Evolutionary conservation across 805 yeast species (phyloP).

Genomic region (Saturnispora sekii): DNA sequence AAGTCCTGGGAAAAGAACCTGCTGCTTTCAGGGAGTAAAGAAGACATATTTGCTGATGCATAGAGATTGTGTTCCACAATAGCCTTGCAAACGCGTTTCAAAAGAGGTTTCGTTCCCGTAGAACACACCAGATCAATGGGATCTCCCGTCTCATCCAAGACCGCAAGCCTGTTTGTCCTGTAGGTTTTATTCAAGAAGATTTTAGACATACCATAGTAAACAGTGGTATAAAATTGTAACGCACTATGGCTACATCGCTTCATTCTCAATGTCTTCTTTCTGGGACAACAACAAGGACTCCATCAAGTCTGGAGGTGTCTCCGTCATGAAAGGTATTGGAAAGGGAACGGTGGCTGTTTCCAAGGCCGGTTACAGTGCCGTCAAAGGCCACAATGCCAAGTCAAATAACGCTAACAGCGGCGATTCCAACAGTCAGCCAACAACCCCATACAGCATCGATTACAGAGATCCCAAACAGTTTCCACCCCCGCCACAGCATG

Average conservation of each 20-base stretch:
- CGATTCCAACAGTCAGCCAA: not conserved
- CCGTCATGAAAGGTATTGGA: slow-evolving; percentile 43
- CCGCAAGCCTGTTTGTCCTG: slow-evolving; percentile 6
- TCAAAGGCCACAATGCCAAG: slow-evolving; percentile 31
- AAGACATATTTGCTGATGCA: not conserved
- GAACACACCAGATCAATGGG: slow-evolving; percentile 20
- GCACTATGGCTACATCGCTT: too few relatives aligned
- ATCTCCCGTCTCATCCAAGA: slow-evolving; percentile 14
- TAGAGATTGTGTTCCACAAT: slow-evolving; percentile 17
- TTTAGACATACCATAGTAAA: slow-evolving; percentile 19
- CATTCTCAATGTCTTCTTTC: slow-evolving; percentile 26
- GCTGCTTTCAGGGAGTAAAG: slow-evolving; percentile 18
- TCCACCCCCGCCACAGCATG: slow-evolving; percentile 17
- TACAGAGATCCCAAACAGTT: slow-evolving; percentile 16
- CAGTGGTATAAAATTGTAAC: too few relatives aligned
- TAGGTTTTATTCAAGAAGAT: slow-evolving; percentile 21
- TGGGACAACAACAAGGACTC: slow-evolving; percentile 46
- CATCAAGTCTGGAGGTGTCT: slow-evolving; percentile 39
- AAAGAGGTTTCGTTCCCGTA: slow-evolving; percentile 11
- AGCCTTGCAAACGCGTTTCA: slow-evolving; percentile 16
- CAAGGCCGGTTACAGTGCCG: slow-evolving; percentile 38
- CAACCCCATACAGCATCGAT: slow-evolving; percentile 16
- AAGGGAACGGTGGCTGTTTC: slow-evolving; percentile 38
- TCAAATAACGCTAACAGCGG: slow-evolving; percentile 14
- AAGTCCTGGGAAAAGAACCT: slow-evolving; percentile 11